Evolutionary conservation across 2,329 filamentous ascomycete genomes (phyloP), one percentile per base, ranked within the genome.

Genomic region (Aspergillus oerlinghausenensis): DNA sequence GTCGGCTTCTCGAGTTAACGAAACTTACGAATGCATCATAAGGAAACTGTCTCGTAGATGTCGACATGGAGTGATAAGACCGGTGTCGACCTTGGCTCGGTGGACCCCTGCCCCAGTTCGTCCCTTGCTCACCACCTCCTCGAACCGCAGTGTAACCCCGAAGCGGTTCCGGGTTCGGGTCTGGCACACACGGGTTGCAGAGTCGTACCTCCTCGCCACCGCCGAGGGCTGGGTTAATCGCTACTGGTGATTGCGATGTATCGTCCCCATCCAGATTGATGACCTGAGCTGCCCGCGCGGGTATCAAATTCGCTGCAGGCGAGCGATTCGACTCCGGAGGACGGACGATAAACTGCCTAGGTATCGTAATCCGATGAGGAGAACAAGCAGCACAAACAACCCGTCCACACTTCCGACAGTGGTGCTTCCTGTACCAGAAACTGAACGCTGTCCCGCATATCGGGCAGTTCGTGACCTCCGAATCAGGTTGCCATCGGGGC

Each of bases 391-490:
- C 86, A 74, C 93, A 97, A 25, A 97, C 93, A 8, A 97, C 92
- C 59, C 92, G 82, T 49, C 93, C 93, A 70, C 93, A 97, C 83
- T 96, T 97, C 83, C 92, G 85, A 80, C 93, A 97, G 71, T 97
- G 93, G 75, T 97, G 93, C 70, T 95, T 95, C 60, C 93, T 83
- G 69, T 90, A 87, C 77, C 91, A 90, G 65, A 96, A 88, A 70
- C 84, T 89, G 69, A 97, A 97, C 50, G 86, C 84, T 0, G 83
- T 84, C 52, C 80, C 79, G 70, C 93, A 97, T 56, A 97, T 96
- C 1, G 92, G 90, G 71, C 93, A 97, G 60, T 86, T 82, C 1
- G 86, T 85, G 10, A 90, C 91, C 64, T 95, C 91, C 3, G 83
- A 80, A 73, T 97, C 93, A 3, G 92, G 89, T 75, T 97, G 92